Conservation (phyloP, 768 basidiomycete genomes). For the Podaxis sp. region DNA sequence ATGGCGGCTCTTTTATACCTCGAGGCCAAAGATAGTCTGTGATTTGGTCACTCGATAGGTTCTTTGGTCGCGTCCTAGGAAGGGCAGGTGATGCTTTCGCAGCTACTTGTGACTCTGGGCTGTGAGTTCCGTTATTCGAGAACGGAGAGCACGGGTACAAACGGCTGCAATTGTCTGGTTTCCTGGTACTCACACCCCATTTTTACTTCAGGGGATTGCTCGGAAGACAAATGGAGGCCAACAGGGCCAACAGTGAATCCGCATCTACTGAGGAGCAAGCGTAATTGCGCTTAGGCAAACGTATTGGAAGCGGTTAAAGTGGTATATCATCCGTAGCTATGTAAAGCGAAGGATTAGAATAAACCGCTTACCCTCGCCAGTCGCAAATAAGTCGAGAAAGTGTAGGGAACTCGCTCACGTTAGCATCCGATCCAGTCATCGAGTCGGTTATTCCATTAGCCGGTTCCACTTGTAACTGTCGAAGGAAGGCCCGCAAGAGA, state of each 20-base stretch:
- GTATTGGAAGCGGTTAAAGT: no score
- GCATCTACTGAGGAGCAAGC: no score
- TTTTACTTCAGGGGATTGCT: neutral
- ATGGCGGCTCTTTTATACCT: neutral
- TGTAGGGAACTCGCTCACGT: neutral
- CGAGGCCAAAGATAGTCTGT: neutral
- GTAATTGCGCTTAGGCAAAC: no score
- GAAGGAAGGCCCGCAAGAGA: neutral
- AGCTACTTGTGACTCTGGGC: neutral
- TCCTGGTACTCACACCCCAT: neutral
- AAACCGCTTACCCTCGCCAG: no score
- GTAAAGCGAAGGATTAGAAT: no score
- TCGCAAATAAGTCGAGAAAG: neutral
- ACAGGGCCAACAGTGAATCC: no score
- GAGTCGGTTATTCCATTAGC: neutral
- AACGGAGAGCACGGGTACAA: neutral
- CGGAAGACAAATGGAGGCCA: no score
- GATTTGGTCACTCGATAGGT: no score
- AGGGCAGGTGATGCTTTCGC: neutral
- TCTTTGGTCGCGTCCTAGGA: neutral
- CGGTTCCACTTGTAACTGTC: neutral
- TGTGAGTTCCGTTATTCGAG: neutral
- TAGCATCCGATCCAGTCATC: neutral
- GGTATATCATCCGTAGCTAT: no score
- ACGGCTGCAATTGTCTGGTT: constrained; percentile 1